Evolutionary conservation across 768 basidiomycete species (phyloP).

Genomic region (Thelephora aurantiotincta): DNA sequence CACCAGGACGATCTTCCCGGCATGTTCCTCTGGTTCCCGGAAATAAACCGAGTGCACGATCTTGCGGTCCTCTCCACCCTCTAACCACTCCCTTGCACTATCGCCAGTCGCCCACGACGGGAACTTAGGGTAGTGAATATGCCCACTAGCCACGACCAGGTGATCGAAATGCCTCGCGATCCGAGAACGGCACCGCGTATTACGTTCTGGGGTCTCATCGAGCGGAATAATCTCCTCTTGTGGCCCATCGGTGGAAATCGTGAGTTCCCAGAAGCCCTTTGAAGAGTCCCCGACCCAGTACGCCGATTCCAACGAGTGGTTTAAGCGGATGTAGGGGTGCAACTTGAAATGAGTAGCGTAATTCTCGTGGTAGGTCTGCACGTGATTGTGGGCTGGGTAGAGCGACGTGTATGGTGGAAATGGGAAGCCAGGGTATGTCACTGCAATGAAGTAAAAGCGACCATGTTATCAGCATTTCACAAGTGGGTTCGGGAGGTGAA

Average conservation of each 20-base stretch:
- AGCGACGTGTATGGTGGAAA: slow-evolving; percentile 36
- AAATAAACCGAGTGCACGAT: too few species aligned
- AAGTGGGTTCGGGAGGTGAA: too few species aligned
- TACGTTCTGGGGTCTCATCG: too few species aligned
- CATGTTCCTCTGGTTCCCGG: too few species aligned
- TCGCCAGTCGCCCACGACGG: slow-evolving; percentile 32
- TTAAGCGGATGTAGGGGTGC: too few species aligned
- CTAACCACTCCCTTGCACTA: slow-evolving; percentile 38
- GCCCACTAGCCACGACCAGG: slow-evolving; percentile 43
- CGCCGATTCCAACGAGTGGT: slow-evolving; percentile 27
- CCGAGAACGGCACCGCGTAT: slow-evolving; percentile 23
- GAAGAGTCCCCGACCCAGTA: slow-evolving; percentile 27
- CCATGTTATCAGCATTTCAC: too few species aligned
- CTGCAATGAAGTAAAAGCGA: too few species aligned
- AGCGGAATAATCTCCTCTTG: too few species aligned
- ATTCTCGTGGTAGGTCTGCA: too few species aligned
- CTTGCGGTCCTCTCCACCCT: slow-evolving; percentile 17
- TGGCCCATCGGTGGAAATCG: slow-evolving; percentile 16
- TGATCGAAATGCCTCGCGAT: slow-evolving; percentile 44
- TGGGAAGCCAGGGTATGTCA: slow-evolving; percentile 43
- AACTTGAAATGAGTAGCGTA: too few species aligned
- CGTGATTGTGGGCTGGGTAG: too few species aligned
- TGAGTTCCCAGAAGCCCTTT: slow-evolving; percentile 31
- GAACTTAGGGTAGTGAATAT: slow-evolving; percentile 35
- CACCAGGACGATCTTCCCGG: too few species aligned